Evolutionary conservation across 116 monocot genomes (phyloP).

Genomic region (Zostera marina): DNA sequence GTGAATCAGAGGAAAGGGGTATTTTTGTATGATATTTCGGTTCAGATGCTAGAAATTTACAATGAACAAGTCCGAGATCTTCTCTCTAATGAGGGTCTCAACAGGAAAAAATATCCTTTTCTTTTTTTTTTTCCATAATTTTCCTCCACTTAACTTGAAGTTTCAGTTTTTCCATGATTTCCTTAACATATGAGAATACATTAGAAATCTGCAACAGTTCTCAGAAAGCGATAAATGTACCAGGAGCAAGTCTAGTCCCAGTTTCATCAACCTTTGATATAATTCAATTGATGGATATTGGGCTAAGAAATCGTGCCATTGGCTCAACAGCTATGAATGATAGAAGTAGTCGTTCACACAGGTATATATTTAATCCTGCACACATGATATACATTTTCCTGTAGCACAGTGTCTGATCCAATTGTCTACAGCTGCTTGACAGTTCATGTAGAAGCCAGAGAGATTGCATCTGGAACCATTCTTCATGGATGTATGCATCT

Average conservation of each 20-base stretch:
- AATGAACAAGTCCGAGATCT: slow-evolving; percentile 99
- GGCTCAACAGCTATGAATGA: slow-evolving; percentile 82
- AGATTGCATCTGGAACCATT: slow-evolving; percentile 48
- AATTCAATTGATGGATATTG: slow-evolving; percentile 77
- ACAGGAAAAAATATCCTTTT: slow-evolving; percentile 86
- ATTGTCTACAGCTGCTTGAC: slow-evolving; percentile 67
- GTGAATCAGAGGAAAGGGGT: slow-evolving; percentile 54
- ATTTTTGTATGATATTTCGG: slow-evolving; percentile 67
- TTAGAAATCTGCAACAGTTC: slow-evolving; percentile 83
- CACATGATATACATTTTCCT: too few relatives aligned
- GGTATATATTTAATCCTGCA: slow-evolving; percentile 17
- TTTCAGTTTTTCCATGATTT: neutral
- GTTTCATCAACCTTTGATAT: slow-evolving; percentile 71
- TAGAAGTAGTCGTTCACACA: slow-evolving; percentile 95
- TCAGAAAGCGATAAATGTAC: slow-evolving; percentile 71
- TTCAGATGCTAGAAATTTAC: slow-evolving; percentile 99
- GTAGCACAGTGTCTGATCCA: neutral
- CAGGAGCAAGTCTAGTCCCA: slow-evolving; percentile 67
- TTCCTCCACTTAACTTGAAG: neutral
- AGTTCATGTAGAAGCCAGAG: slow-evolving; percentile 80
- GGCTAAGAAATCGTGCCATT: slow-evolving; percentile 73
- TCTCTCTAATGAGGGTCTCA: slow-evolving; percentile 59
- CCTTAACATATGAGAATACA: slow-evolving; percentile 41
- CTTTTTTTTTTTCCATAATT: neutral
- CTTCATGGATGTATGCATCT: slow-evolving; percentile 83